Evolutionary conservation across 768 basidiomycete genomes (phyloP).

Genomic region (Suillus hirtellus): DNA sequence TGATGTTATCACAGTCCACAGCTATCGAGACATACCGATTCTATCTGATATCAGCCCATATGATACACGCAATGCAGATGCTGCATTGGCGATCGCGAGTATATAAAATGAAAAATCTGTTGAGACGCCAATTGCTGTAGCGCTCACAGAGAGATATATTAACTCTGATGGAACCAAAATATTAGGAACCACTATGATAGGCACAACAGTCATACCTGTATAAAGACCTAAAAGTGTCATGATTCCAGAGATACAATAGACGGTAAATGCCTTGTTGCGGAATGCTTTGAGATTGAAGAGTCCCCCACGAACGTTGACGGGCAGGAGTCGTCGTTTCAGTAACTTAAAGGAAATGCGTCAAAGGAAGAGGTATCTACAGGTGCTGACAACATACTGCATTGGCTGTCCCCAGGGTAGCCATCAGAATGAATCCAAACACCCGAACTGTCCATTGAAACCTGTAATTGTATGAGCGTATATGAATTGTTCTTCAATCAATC

Average conservation of each 20-base stretch:
- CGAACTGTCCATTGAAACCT: constrained; percentile 82
- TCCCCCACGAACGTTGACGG: constrained; percentile 53
- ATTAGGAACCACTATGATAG: constrained; percentile 14
- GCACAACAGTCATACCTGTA: constrained; percentile 42
- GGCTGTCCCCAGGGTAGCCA: constrained; percentile 49
- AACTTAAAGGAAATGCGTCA: constrained; percentile 16
- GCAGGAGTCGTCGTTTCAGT: constrained; percentile 52
- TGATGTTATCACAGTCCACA: not conserved
- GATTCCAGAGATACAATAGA: constrained; percentile 60
- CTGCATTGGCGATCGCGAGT: constrained; percentile 66
- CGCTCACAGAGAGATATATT: constrained; percentile 66
- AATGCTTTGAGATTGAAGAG: constrained; percentile 57
- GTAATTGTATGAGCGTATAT: not conserved
- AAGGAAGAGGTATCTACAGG: not conserved
- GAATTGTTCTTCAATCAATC: not conserved
- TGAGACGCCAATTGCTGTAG: constrained; percentile 48
- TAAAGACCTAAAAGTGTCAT: constrained; percentile 70
- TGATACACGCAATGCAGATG: constrained; percentile 55
- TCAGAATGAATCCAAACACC: constrained; percentile 62
- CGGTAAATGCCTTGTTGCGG: constrained; percentile 45
- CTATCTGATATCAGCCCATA: constrained; percentile 57
- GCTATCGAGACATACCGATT: constrained; percentile 40
- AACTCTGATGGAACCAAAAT: constrained; percentile 42
- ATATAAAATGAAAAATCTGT: constrained; percentile 61
- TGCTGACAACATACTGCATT: constrained; percentile 48